Conservation (phyloP, 176 grass and related monocot species). For the Lolium rigidum region DNA sequence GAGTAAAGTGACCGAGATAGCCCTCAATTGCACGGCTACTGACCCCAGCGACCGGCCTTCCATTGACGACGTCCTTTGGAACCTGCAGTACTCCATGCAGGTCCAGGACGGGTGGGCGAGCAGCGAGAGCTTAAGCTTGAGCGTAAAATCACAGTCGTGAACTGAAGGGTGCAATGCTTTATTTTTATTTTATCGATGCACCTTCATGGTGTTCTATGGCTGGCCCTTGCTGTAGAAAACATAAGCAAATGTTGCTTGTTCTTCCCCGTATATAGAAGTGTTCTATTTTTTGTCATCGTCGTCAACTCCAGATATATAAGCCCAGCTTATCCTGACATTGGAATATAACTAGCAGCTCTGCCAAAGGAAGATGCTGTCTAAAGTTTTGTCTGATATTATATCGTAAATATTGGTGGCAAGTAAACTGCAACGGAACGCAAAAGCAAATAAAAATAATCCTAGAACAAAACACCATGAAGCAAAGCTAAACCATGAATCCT, state of each 20-base stretch:
- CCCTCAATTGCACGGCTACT: conserved; percentile 65
- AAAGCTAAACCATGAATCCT: too few species aligned
- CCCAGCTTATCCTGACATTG: neutral
- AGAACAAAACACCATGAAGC: too few species aligned
- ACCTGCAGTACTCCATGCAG: conserved; percentile 91
- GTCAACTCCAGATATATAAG: conserved; percentile 14
- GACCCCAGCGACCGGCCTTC: conserved; percentile 58
- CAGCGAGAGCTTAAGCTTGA: conserved; percentile 75
- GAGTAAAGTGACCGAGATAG: conserved; percentile 61
- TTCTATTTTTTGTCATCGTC: neutral
- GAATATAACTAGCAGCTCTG: neutral
- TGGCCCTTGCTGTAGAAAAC: neutral
- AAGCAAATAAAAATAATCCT: too few species aligned
- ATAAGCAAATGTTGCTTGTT: neutral
- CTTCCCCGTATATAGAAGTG: conserved; percentile 7
- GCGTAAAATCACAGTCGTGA: conserved; percentile 39
- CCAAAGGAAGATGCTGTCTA: neutral
- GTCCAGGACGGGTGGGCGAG: conserved; percentile 93
- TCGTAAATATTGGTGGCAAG: neutral
- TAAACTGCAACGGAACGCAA: too few species aligned
- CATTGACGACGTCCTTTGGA: conserved; percentile 85
- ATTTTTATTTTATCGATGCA: neutral
- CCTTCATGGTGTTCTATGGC: neutral
- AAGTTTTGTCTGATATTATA: neutral
- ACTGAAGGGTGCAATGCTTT: conserved; percentile 3